A percentile compares a stretch with the other conserved stretches of the same genome.
Evolutionary conservation across 192 early-diverging fungal genomes (phyloP).

Genomic region (Polychytrium aggregatum): DNA sequence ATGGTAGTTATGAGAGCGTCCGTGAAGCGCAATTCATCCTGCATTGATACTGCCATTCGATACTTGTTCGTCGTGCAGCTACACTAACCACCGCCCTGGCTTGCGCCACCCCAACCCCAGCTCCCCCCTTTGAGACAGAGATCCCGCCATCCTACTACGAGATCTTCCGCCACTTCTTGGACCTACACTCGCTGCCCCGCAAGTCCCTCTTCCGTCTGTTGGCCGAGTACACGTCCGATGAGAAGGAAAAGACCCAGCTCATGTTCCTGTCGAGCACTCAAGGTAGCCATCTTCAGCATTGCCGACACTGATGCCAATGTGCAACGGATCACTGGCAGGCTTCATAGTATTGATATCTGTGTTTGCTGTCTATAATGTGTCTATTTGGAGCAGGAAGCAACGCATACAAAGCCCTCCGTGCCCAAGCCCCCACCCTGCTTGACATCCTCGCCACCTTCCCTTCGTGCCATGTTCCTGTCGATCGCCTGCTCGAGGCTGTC

Average conservation of each 20-base stretch:
- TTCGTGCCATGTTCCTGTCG: constrained; percentile 53
- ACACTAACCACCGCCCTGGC: no score
- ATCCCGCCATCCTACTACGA: constrained; percentile 31
- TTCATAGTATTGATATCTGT: constrained; percentile 4
- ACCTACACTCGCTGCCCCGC: constrained; percentile 59
- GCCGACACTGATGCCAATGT: background rate
- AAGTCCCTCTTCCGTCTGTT: constrained; percentile 74
- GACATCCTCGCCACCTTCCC: constrained; percentile 77
- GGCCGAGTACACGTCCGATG: constrained; percentile 64
- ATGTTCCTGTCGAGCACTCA: constrained; percentile 72
- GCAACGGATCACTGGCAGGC: background rate
- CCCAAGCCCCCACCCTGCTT: constrained; percentile 60
- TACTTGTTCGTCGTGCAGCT: no score
- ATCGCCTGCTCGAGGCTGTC: constrained; percentile 63
- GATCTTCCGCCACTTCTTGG: constrained; percentile 62
- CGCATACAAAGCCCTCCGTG: constrained; percentile 55
- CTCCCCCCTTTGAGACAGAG: constrained; percentile 13
- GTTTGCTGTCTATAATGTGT: background rate
- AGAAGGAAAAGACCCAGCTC: constrained; percentile 60
- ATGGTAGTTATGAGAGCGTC: no score
- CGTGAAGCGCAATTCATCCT: no score
- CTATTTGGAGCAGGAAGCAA: no score
- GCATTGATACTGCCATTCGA: no score
- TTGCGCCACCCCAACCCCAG: constrained; percentile 3
- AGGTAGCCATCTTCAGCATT: constrained; percentile 18